phyloP scores from a whole-genome alignment of 1,284 basidiomycete species.

The Exobasidium rhododendri region DNA sequence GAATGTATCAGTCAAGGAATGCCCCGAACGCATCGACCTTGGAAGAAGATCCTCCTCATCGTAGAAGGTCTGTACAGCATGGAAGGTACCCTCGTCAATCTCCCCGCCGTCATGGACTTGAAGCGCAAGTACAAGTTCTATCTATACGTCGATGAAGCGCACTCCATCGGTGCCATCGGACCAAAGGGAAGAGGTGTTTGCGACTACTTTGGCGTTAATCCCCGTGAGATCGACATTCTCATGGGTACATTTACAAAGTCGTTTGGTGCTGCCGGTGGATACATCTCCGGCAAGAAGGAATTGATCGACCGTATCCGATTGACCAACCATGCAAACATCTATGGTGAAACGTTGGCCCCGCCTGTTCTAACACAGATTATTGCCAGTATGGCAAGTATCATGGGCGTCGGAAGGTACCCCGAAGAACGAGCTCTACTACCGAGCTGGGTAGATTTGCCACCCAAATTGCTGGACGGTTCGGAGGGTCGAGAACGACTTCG shows the following conservation, averaged over 20 bases:
- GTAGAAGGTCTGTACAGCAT: conserved; percentile 97
- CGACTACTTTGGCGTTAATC: conserved; percentile 89
- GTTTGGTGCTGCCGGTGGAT: conserved; percentile 94
- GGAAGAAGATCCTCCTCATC: conserved; percentile 95
- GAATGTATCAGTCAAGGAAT: conserved; percentile 96
- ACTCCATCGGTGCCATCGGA: conserved; percentile 92
- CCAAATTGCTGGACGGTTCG: conserved; percentile 39
- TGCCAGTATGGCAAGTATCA: conserved; percentile 91
- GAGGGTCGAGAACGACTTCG: conserved; percentile 80
- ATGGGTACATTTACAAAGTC: conserved; percentile 99
- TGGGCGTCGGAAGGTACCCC: conserved; percentile 63
- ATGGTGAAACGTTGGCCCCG: conserved; percentile 87
- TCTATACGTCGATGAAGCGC: conserved; percentile 93
- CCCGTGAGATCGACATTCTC: conserved; percentile 78
- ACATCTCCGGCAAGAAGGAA: conserved; percentile 78
- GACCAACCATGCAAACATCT: conserved; percentile 77
- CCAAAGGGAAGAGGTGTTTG: conserved; percentile 89
- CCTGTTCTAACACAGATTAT: conserved; percentile 87
- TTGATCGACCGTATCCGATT: conserved; percentile 79
- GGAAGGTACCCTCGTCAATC: conserved; percentile 88
- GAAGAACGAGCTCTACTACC: conserved; percentile 47
- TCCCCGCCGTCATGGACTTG: conserved; percentile 78
- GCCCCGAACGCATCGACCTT: conserved; percentile 92
- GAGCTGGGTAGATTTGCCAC: conserved; percentile 43
- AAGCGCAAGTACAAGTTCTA: conserved; percentile 99